Evolutionary conservation across 2,329 filamentous ascomycete species (phyloP).

Genomic region (Pestalotiopsis sp.): DNA sequence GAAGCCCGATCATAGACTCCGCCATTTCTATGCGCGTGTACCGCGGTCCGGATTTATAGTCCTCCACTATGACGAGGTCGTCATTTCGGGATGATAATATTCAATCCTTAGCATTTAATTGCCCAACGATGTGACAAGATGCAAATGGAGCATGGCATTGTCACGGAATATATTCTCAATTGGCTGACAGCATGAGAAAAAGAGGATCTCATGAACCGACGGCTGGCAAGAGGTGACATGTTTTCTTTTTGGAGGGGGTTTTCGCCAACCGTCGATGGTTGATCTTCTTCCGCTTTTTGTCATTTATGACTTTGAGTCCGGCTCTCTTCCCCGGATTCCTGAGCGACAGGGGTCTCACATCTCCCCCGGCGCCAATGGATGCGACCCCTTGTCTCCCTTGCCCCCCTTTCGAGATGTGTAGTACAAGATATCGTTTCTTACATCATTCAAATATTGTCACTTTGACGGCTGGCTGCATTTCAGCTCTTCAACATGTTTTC

Average conservation of each 20-base stretch:
- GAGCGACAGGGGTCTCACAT: background rate
- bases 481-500: too few species aligned
- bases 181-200: background rate
- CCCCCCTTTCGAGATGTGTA: background rate
- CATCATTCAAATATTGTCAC: background rate
- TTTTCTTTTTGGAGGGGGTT: background rate
- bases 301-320: slow-evolving; percentile 9
- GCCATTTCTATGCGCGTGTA: background rate
- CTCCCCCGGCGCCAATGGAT: background rate
- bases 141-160: background rate
- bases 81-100: background rate
- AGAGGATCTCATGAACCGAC: background rate
- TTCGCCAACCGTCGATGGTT: slow-evolving; percentile 3
- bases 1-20: slow-evolving; percentile 2
- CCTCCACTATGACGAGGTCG: background rate
- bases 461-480: background rate
- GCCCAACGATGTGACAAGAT: background rate
- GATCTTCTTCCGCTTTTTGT: background rate
- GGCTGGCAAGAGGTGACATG: background rate
- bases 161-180: background rate
- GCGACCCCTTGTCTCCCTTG: background rate
- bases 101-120: background rate
- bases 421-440: background rate
- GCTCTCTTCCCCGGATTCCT: slow-evolving; percentile 6
- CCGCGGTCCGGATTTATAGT: background rate